Base-by-base conservation (phyloP, 1,284 basidiomycete genomes). In the Pholiota adiposa region DNA sequence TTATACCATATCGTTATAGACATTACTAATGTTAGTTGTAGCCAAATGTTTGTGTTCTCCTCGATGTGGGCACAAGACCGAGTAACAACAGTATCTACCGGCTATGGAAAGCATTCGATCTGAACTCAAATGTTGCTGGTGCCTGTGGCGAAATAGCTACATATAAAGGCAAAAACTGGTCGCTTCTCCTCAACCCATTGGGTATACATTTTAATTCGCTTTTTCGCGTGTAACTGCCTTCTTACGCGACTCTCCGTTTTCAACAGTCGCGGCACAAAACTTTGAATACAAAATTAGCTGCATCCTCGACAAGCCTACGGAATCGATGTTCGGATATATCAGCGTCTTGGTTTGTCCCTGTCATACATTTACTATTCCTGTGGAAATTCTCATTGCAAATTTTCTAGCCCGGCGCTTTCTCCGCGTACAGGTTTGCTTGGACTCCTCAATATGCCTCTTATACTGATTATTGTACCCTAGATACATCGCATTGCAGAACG, bases 101-200 rank as follows among this genome's bases (percentile, higher is more conserved):
- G 63, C 83, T 98, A 3, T 98, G 96, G 96, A 98, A 98, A 75
- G 84, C 92, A 1, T 97, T 98, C 70, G 96, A 98, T 70, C 77
- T 94, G 40, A 95, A 96, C 73, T 95, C 93, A 6, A 96, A 93
- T 66, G 93, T 97, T 16, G 96, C 87, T 4, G 96, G 96, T 7
- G 95, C 96, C 2, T 98, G 96, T 73, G 96, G 96, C 36, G 96
- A 98, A 74, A 97, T 98, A 67, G 90, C 94, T 0, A 89, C 85
- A 0, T 95, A 95, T 77, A 98, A 97, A 73, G 96, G 96, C 63
- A 93, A 89, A 73, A 86, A 86, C 48, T 96, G 94, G 92, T 82
- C 80, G 25, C 80, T 84, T 23, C 79, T 97, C 54, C 69, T 94
- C 57, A 97, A 96, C 70, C 94, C 94, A 0, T 79, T 96, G 7